Conservation (phyloP, 2,329 filamentous ascomycete species). For the Knoxdaviesia proteae region DNA sequence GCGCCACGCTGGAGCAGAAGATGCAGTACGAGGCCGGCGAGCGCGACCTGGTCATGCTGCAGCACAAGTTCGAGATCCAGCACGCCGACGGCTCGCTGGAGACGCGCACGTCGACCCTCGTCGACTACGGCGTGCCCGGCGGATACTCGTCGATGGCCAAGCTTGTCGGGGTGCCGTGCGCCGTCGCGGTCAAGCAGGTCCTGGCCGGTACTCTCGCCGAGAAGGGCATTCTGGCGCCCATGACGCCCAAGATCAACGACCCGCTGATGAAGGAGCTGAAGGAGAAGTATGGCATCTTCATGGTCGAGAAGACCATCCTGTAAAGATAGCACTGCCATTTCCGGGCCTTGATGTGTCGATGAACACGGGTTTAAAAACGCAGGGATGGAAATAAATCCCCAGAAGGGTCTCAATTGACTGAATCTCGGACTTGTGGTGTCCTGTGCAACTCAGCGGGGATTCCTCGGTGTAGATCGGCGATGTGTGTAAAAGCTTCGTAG, state of each 20-base stretch:
- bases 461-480: no score
- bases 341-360: no score
- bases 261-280: constrained; percentile 60
- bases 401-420: no score
- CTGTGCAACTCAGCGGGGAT: no score
- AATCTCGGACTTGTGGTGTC: no score
- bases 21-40: constrained; percentile 71
- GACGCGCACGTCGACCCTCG: constrained; percentile 60
- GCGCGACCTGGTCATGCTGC: constrained; percentile 64
- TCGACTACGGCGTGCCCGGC: constrained; percentile 60
- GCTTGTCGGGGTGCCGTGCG: constrained; percentile 50
- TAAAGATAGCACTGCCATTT: constrained; percentile 8
- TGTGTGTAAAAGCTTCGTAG: no score
- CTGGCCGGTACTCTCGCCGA: constrained; percentile 52
- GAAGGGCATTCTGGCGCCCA: constrained; percentile 58
- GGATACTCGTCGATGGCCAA: constrained; percentile 74
- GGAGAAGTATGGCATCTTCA: constrained; percentile 54
- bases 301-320: constrained; percentile 44
- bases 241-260: constrained; percentile 48
- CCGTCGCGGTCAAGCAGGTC: constrained; percentile 52
- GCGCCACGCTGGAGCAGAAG: constrained; percentile 73
- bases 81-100: constrained; percentile 58
- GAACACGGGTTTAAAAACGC: no score
- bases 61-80: constrained; percentile 73
- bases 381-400: no score